Evolutionary conservation across 2,329 filamentous ascomycete genomes (phyloP).

Genomic region (Arthroderma uncinatum): DNA sequence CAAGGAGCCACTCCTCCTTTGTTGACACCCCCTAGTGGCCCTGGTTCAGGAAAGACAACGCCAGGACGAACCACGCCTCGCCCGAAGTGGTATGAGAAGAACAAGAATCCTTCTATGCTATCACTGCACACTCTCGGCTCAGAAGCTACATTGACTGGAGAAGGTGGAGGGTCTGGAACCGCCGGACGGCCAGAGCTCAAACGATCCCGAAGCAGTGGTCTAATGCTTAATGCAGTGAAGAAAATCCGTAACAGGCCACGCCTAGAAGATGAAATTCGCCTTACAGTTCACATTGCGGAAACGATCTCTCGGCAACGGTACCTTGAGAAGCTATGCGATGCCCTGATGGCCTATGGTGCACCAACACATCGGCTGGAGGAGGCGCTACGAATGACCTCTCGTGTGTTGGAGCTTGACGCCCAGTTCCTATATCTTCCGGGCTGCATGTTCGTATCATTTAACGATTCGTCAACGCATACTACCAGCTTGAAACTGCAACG

Average conservation of each 20-base stretch:
- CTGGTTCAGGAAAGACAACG: not conserved
- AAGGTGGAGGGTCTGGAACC: not conserved
- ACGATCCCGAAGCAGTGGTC: slow-evolving; percentile 28
- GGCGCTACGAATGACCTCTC: slow-evolving; percentile 80
- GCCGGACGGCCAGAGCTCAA: slow-evolving; percentile 21
- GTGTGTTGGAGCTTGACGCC: slow-evolving; percentile 78
- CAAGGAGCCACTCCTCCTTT: not conserved
- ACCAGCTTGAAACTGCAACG: slow-evolving; percentile 38
- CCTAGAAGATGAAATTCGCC: slow-evolving; percentile 42
- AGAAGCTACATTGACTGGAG: not conserved
- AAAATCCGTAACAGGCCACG: slow-evolving; percentile 10
- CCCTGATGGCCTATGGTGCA: slow-evolving; percentile 80
- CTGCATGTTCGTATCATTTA: slow-evolving; percentile 91
- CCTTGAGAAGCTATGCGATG: slow-evolving; percentile 70
- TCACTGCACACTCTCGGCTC: slow-evolving; percentile 23
- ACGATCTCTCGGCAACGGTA: slow-evolving; percentile 73
- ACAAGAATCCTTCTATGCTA: slow-evolving; percentile 25
- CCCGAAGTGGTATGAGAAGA: slow-evolving; percentile 33
- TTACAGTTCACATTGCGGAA: slow-evolving; percentile 52
- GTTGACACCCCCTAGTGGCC: slow-evolving; percentile 16
- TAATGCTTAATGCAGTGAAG: slow-evolving; percentile 22
- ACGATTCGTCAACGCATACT: slow-evolving; percentile 38
- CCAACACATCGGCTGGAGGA: slow-evolving; percentile 83
- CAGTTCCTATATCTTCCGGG: slow-evolving; percentile 85
- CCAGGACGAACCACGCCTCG: not conserved